A percentile compares a stretch with the other conserved stretches of the same genome.
These are phyloP conservation scores for Verbena officinalis DNA, from an alignment of 257 asterid species.

Conservation along the genomic window DNA sequence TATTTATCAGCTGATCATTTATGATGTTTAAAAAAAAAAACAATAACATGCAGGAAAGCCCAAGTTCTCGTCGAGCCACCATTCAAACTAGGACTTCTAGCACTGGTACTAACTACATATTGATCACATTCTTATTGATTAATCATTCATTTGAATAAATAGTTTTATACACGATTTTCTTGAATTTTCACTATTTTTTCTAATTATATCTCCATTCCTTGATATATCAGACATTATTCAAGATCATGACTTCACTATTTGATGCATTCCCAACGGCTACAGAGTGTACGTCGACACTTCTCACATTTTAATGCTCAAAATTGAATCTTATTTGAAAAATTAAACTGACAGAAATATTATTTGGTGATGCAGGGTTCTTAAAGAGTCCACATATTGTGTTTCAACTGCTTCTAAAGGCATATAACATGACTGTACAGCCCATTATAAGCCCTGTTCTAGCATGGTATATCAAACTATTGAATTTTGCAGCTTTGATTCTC, in stretches of 20 bases:
- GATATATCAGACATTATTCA: conserved; percentile 52
- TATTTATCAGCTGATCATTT: not conserved
- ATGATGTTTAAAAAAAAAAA: not conserved
- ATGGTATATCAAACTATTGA: conserved; percentile 59
- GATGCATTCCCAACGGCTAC: conserved; percentile 76
- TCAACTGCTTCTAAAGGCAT: conserved; percentile 47
- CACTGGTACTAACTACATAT: conserved; percentile 46
- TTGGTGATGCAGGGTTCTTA: conserved; percentile 61
- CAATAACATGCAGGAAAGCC: conserved; percentile 59
- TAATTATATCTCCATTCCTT: not conserved
- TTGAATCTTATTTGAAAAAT: not conserved
- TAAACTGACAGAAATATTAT: conserved; percentile 22
- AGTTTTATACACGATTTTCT: conserved; percentile 9
- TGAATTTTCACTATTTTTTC: not conserved
- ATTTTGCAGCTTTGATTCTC: conserved; percentile 37
- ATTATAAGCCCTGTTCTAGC: conserved; percentile 51
- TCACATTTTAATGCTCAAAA: not conserved
- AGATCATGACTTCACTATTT: conserved; percentile 51
- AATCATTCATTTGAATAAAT: not conserved
- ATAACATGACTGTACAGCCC: conserved; percentile 40
- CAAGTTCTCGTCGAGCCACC: conserved; percentile 68
- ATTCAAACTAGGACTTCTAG: conserved; percentile 63
- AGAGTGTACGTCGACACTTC: conserved; percentile 50
- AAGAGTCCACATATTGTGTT: conserved; percentile 53
- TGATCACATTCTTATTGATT: not conserved